These are phyloP conservation scores for Fusarium citri DNA, from an alignment of 2,329 filamentous ascomycete species.

Conservation along the genomic window DNA sequence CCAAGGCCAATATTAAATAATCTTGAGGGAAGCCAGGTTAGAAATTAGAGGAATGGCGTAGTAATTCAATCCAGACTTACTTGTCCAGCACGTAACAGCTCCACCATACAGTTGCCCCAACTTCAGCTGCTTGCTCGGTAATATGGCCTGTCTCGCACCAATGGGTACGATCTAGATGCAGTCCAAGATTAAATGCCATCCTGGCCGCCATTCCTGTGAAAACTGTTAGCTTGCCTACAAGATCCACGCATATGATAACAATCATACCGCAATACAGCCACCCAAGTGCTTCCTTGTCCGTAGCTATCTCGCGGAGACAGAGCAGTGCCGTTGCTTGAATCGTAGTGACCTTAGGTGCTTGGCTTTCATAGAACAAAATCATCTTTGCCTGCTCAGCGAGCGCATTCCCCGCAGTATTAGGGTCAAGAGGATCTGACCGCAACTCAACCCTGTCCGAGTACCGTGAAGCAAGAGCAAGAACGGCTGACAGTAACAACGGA, in stretches of 20 bases:
- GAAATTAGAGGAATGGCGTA: background rate
- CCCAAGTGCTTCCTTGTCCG: background rate
- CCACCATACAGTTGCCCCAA: background rate
- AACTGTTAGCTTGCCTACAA: background rate
- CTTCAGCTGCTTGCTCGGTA: background rate
- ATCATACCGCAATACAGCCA: conserved; percentile 5
- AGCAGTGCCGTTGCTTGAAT: background rate
- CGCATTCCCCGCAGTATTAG: background rate
- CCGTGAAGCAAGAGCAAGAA: background rate
- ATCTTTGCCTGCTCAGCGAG: background rate
- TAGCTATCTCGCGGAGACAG: background rate
- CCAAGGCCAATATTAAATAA: background rate
- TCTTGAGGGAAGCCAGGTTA: background rate
- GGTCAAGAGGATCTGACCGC: background rate
- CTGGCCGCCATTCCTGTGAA: background rate
- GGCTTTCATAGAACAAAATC: background rate
- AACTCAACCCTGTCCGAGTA: conserved; percentile 2
- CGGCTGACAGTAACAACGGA: background rate
- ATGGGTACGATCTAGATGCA: background rate
- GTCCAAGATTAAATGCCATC: conserved; percentile 1
- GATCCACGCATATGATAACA: fast-evolving
- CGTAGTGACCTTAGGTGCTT: background rate
- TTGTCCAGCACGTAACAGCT: background rate
- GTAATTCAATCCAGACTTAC: background rate
- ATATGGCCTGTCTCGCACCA: background rate